Conservation (phyloP, 164 flowering plant species). For the Liquidambar formosana region DNA sequence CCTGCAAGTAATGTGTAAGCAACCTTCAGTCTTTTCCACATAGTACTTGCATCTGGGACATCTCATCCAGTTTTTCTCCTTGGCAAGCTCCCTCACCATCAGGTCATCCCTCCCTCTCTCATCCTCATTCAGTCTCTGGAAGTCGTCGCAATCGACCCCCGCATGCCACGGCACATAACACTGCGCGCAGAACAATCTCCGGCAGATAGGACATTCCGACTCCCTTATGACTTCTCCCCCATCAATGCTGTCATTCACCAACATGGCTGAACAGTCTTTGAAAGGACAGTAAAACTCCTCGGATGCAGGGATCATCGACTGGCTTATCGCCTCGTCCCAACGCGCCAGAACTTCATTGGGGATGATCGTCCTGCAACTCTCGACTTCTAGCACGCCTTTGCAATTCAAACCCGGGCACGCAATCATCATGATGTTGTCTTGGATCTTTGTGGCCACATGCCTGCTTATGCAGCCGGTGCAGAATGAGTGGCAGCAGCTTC, state of each 20-base stretch:
- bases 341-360: constrained; percentile 20
- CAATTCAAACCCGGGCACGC: constrained; percentile 30
- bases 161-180: constrained; percentile 41
- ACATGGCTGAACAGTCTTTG: constrained; percentile 33
- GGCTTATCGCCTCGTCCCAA: constrained; percentile 29
- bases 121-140: constrained; percentile 21
- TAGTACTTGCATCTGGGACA: constrained; percentile 35
- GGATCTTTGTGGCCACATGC: constrained; percentile 23
- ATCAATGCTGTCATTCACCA: constrained; percentile 21
- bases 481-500: constrained; percentile 29
- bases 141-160: constrained; percentile 27
- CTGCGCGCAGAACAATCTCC: constrained; percentile 27
- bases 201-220: constrained; percentile 28
- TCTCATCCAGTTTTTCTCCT: constrained; percentile 32
- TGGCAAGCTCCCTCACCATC: constrained; percentile 26
- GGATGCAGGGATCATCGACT: constrained; percentile 20
- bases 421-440: constrained; percentile 12
- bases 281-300: constrained; percentile 36
- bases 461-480: constrained; percentile 29
- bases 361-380: constrained; percentile 18
- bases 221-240: constrained; percentile 10
- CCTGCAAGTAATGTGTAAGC: constrained; percentile 32
- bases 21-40: constrained; percentile 34
- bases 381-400: constrained; percentile 14
- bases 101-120: constrained; percentile 25